These are phyloP conservation scores for Alternaria infectoria DNA, from an alignment of 2,329 filamentous ascomycete species.

Conservation along the genomic window DNA sequence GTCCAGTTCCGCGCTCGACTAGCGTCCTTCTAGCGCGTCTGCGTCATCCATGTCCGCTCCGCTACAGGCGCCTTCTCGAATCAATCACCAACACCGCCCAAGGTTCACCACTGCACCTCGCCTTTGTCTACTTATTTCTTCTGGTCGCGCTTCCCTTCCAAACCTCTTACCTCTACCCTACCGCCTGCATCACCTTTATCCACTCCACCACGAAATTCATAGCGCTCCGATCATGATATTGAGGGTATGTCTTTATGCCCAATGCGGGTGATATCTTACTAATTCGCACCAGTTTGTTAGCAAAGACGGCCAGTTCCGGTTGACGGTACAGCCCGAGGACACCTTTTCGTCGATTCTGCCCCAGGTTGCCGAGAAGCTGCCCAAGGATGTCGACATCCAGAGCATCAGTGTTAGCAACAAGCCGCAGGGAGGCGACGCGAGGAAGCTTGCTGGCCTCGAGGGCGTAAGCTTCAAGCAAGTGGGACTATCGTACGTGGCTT, in stretches of 20 bases:
- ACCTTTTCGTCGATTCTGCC: constrained; percentile 68
- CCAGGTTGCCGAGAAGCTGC: constrained; percentile 66
- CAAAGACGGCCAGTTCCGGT: constrained; percentile 79
- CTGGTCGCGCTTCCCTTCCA: neutral
- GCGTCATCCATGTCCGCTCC: constrained; percentile 5
- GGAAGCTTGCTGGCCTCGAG: constrained; percentile 58
- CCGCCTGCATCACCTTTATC: neutral
- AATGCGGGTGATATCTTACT: neutral
- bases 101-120: constrained; percentile 18
- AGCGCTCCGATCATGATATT: constrained; percentile 68
- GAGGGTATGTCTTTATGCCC: constrained; percentile 30
- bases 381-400: constrained; percentile 60
- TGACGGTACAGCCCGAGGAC: constrained; percentile 76
- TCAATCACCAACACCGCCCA: constrained; percentile 18
- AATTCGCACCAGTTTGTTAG: constrained; percentile 3
- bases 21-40: constrained; percentile 10
- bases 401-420: constrained; percentile 66
- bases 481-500: constrained; percentile 58
- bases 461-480: constrained; percentile 64
- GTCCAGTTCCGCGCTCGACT: constrained; percentile 27
- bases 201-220: neutral
- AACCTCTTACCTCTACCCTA: neutral
- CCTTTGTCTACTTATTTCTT: neutral
- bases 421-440: constrained; percentile 65
- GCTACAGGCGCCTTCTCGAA: neutral